phyloP scores from a whole-genome alignment of 345 rosid genomes.

The Euphorbia tirucalli region DNA sequence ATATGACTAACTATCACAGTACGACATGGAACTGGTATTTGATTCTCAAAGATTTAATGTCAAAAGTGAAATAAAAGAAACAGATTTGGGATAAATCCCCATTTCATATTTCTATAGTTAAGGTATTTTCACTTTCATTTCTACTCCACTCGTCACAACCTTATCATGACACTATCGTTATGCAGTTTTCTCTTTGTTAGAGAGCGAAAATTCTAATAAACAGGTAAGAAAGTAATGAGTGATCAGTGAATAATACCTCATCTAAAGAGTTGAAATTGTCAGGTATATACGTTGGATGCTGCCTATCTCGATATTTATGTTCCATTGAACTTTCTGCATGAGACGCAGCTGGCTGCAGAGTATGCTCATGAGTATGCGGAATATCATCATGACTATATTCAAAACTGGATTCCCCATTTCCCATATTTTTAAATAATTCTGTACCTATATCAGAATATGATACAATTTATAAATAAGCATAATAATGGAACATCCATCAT shows the following conservation, averaged over 20 bases:
- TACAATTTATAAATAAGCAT: too few species aligned
- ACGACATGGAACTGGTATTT: neutral
- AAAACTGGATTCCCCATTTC: slow-evolving; percentile 34
- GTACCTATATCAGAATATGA: slow-evolving; percentile 15
- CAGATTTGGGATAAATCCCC: neutral
- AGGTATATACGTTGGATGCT: slow-evolving; percentile 42
- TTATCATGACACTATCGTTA: neutral
- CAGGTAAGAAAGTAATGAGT: neutral
- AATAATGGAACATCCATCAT: too few species aligned
- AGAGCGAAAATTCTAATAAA: too few species aligned
- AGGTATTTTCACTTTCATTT: too few species aligned
- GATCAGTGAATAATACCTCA: slow-evolving; percentile 45
- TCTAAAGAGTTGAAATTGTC: slow-evolving; percentile 71
- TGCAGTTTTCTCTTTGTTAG: too few species aligned
- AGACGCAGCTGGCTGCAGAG: slow-evolving; percentile 21
- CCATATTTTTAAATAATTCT: slow-evolving; percentile 24
- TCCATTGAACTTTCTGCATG: slow-evolving; percentile 36
- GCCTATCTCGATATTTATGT: slow-evolving; percentile 21
- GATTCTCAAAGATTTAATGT: neutral
- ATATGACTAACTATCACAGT: neutral
- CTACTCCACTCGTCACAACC: neutral
- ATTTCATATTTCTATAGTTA: too few species aligned
- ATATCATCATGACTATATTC: slow-evolving; percentile 26
- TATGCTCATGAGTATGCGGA: slow-evolving; percentile 20
- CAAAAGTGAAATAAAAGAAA: neutral